Base-by-base conservation (phyloP, 164 flowering plant species). In the Tetracentron sinense region DNA sequence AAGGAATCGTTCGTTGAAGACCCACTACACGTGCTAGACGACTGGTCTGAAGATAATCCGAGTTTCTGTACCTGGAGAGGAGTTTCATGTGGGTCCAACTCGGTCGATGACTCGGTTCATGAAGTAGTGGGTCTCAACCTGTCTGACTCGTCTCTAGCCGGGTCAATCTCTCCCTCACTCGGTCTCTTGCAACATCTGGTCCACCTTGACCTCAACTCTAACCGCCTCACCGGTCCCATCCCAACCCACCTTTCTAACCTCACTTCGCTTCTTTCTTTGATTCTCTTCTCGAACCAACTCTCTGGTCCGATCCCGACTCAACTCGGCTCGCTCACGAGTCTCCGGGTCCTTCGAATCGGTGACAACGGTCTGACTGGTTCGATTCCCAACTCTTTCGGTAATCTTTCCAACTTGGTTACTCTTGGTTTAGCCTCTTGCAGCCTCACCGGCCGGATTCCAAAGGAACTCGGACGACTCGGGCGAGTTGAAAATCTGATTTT, bases 391-490 rank as follows among this genome's bases (percentile, higher is more conserved):
- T 72, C 88, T 0, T 71, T 95, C n/a, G 94, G 90, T 0, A 44
- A 72, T 26, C 86, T 92, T 25, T 58, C 61, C 25, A 85, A 74
- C 61, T 71, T 95, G 79, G 76, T 65, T 38, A 63, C 72, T 54
- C 86, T 92, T 35, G 97, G 83, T 21, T 65, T 95, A 30, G 99
- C 96, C 53, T 84, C 97, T 0, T 89, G 97, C 67, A 68, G 70
- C 20, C 84, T 95, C 73, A 78, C 72, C n/a, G 97, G 97, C 1
- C 56, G 71, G 0, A 86, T 95, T 48, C 96, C 99, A 0, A 63
- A 79, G 0, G 74, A 87, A 64, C 78, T 94, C 52, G 97, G 97
- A 0, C 74, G 52, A 44, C 85, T 94, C 21, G 8, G 27, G 16
- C 73, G 31, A 16, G 67, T 94, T n/a, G 70, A 85, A 73, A 75